Percentiles rank a stretch among this genome's conserved stretches.
phyloP scores from a whole-genome alignment of 441 rosid genomes.

The California macrophylla region DNA sequence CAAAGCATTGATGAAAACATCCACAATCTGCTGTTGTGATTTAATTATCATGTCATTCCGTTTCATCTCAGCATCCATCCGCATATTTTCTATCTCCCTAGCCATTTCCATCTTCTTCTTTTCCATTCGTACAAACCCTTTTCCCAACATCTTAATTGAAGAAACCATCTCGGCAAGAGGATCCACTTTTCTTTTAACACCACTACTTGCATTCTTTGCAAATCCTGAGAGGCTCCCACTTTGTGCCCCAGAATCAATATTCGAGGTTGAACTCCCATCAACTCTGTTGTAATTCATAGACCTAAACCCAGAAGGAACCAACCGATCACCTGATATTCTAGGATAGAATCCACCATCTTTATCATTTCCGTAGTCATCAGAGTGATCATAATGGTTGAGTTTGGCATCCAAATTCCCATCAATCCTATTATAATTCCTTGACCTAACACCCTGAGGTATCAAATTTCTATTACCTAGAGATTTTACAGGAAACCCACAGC shows the following conservation, averaged over 20 bases:
- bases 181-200: conserved; percentile 30
- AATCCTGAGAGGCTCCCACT: conserved; percentile 28
- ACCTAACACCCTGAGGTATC: conserved; percentile 29
- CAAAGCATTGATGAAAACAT: conserved; percentile 34
- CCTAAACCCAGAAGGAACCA: conserved; percentile 16
- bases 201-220: conserved; percentile 21
- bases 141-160: conserved; percentile 44
- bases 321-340: conserved; percentile 13
- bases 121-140: conserved; percentile 54
- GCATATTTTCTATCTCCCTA: conserved; percentile 55
- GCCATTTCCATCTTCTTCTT: conserved; percentile 73
- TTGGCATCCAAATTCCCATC: conserved; percentile 24
- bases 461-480: conserved; percentile 36
- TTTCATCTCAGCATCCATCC: conserved; percentile 64
- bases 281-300: conserved; percentile 14
- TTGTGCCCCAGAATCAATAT: conserved; percentile 8
- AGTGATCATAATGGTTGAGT: conserved; percentile 25
- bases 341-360: conserved; percentile 26
- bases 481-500: conserved; percentile 41
- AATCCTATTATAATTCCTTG: conserved; percentile 22
- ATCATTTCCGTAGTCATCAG: conserved; percentile 24
- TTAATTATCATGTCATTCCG: conserved; percentile 64
- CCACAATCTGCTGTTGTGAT: conserved; percentile 51
- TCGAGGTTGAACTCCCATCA: conserved; percentile 21
- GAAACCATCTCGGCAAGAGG: conserved; percentile 46